phyloP scores from a whole-genome alignment of 2,329 filamentous ascomycete species.

The Diaporthe citriasiana region DNA sequence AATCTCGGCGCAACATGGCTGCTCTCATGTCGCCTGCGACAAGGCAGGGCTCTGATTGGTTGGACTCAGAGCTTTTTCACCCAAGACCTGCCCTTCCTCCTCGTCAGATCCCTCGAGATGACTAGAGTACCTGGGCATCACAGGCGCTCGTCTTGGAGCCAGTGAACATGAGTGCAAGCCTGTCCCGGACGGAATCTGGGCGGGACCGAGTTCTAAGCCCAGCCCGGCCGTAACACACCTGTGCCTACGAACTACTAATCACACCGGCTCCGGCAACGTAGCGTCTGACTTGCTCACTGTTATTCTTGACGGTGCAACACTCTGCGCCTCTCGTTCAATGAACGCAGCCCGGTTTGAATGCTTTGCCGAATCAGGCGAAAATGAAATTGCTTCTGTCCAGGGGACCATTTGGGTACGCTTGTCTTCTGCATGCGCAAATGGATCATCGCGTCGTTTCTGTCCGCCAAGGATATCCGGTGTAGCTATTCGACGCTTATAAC shows the following conservation, averaged over 20 bases:
- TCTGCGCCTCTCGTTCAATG: background rate
- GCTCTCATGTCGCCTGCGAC: slow-evolving; percentile 1
- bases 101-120: background rate
- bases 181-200: background rate
- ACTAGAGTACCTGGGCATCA: background rate
- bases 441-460: background rate
- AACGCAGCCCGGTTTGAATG: too few relatives aligned
- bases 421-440: background rate
- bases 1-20: slow-evolving; percentile 27
- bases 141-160: slow-evolving; percentile 12
- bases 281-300: slow-evolving; percentile 23
- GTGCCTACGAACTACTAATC: slow-evolving; percentile 25
- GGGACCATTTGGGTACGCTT: too few relatives aligned
- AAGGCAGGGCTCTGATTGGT: background rate
- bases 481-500: background rate
- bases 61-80: slow-evolving; percentile 3
- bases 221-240: slow-evolving; percentile 6
- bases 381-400: background rate
- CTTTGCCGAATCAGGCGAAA: background rate
- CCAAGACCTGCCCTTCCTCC: slow-evolving; percentile 14
- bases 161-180: background rate
- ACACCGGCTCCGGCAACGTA: slow-evolving; percentile 29
- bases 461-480: background rate
- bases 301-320: slow-evolving; percentile 4
- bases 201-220: background rate